phyloP scores from a whole-genome alignment of 345 rosid species.

The Eucalyptus fibrosa region DNA sequence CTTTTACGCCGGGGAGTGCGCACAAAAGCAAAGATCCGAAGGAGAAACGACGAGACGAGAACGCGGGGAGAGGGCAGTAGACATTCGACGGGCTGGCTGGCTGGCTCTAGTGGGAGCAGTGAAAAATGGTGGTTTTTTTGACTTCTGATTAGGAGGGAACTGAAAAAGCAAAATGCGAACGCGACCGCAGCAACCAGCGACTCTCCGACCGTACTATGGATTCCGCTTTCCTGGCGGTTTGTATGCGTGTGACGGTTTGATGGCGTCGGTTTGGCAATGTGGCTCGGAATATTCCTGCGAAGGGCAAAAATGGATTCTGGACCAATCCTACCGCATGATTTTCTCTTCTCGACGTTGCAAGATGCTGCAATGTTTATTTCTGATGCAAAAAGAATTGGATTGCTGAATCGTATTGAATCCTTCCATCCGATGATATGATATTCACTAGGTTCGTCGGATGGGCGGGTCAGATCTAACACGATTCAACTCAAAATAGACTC shows the following conservation, averaged over 20 bases:
- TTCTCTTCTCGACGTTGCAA: background rate
- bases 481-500: background rate
- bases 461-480: rapidly evolving
- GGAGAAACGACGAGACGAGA: background rate
- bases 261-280: background rate
- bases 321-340: background rate
- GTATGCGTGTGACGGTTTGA: background rate
- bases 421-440: background rate
- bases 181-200: background rate
- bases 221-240: background rate
- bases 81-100: background rate
- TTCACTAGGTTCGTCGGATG: background rate
- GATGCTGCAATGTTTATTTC: background rate
- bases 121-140: background rate
- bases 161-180: background rate
- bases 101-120: background rate
- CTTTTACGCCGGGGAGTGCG: background rate
- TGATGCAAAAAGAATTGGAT: background rate
- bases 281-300: background rate
- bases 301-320: background rate
- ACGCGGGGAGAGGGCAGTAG: background rate
- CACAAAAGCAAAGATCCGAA: background rate
- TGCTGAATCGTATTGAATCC: background rate
- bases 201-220: background rate
- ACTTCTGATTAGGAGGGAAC: background rate